phyloP scores from a whole-genome alignment of 768 basidiomycete genomes.

The Hypholoma fasciculare region DNA sequence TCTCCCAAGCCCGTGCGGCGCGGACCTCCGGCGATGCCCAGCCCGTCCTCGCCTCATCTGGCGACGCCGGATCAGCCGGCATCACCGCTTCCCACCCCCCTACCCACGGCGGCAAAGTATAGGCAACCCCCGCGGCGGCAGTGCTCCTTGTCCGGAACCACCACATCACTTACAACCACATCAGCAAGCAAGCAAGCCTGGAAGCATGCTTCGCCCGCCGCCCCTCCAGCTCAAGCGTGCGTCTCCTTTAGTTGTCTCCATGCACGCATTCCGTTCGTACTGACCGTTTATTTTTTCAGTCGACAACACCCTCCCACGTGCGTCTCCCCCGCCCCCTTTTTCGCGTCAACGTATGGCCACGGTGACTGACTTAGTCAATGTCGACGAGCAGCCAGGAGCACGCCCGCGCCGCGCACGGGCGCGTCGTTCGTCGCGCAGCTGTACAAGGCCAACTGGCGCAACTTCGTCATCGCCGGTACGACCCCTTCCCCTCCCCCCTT shows the following conservation, averaged over 20 bases:
- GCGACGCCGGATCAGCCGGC: slow-evolving; percentile 15
- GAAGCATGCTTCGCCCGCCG: slow-evolving; percentile 42
- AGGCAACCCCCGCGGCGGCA: too few relatives aligned
- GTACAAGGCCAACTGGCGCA: slow-evolving; percentile 42
- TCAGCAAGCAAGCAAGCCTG: too few relatives aligned
- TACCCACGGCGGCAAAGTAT: too few relatives aligned
- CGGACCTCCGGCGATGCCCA: too few relatives aligned
- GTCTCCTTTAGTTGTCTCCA: slow-evolving; percentile 6
- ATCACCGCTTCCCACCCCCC: not conserved
- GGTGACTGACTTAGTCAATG: too few relatives aligned
- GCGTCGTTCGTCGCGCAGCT: slow-evolving; percentile 32
- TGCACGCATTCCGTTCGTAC: not conserved
- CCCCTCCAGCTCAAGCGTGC: slow-evolving; percentile 42
- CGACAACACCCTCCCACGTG: slow-evolving; percentile 37
- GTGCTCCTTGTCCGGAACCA: slow-evolving; percentile 40
- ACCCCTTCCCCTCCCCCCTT: too few relatives aligned
- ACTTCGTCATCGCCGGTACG: slow-evolving; percentile 38
- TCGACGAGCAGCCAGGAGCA: slow-evolving; percentile 8
- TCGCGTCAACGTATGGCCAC: too few relatives aligned
- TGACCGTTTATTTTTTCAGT: slow-evolving; percentile 16
- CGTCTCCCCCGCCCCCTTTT: slow-evolving; percentile 23
- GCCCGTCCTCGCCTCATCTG: too few relatives aligned
- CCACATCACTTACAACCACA: slow-evolving; percentile 30
- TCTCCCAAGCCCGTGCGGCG: too few relatives aligned
- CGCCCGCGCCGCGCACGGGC: slow-evolving; percentile 19